Percentiles rank a stretch among this genome's conserved stretches.
Evolutionary conservation across 2,329 filamentous ascomycete genomes (phyloP).

Genomic region (Botryosphaeria agaves): DNA sequence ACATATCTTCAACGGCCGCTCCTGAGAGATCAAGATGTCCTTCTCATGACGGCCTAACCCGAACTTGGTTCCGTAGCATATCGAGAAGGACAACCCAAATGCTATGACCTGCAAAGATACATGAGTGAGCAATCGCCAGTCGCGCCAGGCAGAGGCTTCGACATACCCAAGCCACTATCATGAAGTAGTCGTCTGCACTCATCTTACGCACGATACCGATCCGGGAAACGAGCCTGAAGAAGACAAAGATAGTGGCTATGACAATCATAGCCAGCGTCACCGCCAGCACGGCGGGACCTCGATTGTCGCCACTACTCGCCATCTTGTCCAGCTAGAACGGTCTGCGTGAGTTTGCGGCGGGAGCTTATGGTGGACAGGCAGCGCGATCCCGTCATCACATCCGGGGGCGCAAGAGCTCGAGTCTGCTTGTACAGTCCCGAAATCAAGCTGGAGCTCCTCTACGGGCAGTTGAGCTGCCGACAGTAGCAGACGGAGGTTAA

Average conservation of each 20-base stretch:
- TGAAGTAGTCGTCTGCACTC: slow-evolving; percentile 65
- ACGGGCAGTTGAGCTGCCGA: too few relatives aligned
- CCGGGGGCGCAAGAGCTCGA: too few relatives aligned
- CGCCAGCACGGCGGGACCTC: slow-evolving; percentile 45
- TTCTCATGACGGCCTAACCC: slow-evolving; percentile 52
- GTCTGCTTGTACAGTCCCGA: too few relatives aligned
- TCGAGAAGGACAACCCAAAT: slow-evolving; percentile 48
- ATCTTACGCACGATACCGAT: slow-evolving; percentile 54
- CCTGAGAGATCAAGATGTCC: slow-evolving; percentile 36
- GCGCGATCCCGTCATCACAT: too few relatives aligned
- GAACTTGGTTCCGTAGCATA: slow-evolving; percentile 43
- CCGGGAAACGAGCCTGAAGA: slow-evolving; percentile 55
- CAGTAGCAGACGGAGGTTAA: not conserved
- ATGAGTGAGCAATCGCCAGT: slow-evolving; percentile 1
- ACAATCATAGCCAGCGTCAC: slow-evolving; percentile 54
- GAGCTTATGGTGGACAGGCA: too few relatives aligned
- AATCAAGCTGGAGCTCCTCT: too few relatives aligned
- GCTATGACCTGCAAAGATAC: slow-evolving; percentile 31
- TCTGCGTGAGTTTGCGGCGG: not conserved
- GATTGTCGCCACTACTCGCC: slow-evolving; percentile 7
- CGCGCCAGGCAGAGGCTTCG: too few relatives aligned
- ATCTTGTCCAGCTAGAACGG: not conserved
- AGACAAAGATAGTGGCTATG: slow-evolving; percentile 58
- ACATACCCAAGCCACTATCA: slow-evolving; percentile 57
- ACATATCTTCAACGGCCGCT: slow-evolving; percentile 34